phyloP scores from a whole-genome alignment of 2,329 filamentous ascomycete genomes.

The Ceratocystis albifundus region DNA sequence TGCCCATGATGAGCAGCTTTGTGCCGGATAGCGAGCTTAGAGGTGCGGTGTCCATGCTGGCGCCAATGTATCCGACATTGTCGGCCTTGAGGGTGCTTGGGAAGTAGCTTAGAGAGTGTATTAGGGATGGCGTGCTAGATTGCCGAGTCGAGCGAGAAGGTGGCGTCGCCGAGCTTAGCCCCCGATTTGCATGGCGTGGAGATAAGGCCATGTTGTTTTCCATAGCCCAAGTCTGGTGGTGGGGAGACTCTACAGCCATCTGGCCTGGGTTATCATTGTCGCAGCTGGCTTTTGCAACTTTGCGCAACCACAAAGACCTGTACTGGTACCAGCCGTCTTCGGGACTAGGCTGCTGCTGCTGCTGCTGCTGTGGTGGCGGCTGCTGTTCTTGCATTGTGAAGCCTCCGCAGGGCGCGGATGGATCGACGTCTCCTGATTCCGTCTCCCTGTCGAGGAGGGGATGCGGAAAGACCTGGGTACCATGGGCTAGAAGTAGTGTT shows the following conservation, averaged over 20 bases:
- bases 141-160: slow-evolving; percentile 24
- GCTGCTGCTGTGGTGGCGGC: background rate
- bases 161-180: slow-evolving; percentile 24
- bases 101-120: slow-evolving; percentile 31
- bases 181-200: slow-evolving; percentile 27
- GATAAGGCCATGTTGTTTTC: background rate
- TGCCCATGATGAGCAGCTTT: slow-evolving; percentile 64
- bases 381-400: background rate
- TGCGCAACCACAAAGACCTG: slow-evolving; percentile 14
- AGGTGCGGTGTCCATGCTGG: slow-evolving; percentile 43
- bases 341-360: background rate
- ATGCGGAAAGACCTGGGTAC: slow-evolving; percentile 41
- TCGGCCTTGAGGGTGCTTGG: slow-evolving; percentile 44
- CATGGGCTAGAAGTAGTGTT: slow-evolving; percentile 48
- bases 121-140: slow-evolving; percentile 12
- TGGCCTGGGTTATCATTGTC: background rate
- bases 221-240: background rate
- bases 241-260: background rate
- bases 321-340: slow-evolving; percentile 5
- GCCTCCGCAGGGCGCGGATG: background rate
- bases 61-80: slow-evolving; percentile 52
- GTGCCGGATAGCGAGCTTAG: slow-evolving; percentile 66
- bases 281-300: background rate
- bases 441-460: background rate
- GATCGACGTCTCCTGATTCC: background rate